Percentiles rank a stretch among this genome's conserved stretches.
These are phyloP conservation scores for Clathrus columnatus DNA, from an alignment of 768 basidiomycete genomes.

Conservation along the genomic window DNA sequence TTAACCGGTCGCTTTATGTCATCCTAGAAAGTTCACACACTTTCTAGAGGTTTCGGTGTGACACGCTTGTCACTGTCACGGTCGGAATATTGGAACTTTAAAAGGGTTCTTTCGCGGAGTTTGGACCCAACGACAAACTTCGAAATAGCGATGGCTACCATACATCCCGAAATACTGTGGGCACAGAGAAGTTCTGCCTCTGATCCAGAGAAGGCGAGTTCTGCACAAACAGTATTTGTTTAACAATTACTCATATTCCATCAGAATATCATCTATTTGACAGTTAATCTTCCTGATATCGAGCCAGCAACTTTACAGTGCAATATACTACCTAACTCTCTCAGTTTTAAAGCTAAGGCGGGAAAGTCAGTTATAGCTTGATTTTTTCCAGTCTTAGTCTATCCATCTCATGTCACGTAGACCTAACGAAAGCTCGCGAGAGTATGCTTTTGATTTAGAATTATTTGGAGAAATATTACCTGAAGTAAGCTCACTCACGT, in stretches of 20 bases:
- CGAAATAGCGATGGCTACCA: not conserved
- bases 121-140: not conserved
- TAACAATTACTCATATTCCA: not conserved
- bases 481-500: slow-evolving; percentile 43
- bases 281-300: slow-evolving; percentile 77
- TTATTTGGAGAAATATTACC: slow-evolving; percentile 69
- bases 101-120: not conserved
- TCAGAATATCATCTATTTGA: slow-evolving; percentile 85
- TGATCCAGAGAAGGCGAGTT: slow-evolving; percentile 58
- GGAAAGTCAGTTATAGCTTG: slow-evolving; percentile 54
- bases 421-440: slow-evolving; percentile 40
- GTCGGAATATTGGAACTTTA: too few relatives aligned
- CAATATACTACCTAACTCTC: slow-evolving; percentile 42
- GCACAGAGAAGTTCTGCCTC: slow-evolving; percentile 78
- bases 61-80: not conserved
- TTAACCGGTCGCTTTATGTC: too few relatives aligned
- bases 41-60: not conserved
- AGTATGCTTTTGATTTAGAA: slow-evolving; percentile 69
- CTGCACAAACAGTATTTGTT: not conserved
- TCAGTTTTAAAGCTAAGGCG: slow-evolving; percentile 59
- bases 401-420: slow-evolving; percentile 13
- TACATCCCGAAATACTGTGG: slow-evolving; percentile 88
- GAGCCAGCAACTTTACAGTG: slow-evolving; percentile 47
- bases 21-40: not conserved
- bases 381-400: not conserved